These are phyloP conservation scores for Stipa capillata DNA, from an alignment of 176 grass and related monocot species.

Conservation along the genomic window DNA sequence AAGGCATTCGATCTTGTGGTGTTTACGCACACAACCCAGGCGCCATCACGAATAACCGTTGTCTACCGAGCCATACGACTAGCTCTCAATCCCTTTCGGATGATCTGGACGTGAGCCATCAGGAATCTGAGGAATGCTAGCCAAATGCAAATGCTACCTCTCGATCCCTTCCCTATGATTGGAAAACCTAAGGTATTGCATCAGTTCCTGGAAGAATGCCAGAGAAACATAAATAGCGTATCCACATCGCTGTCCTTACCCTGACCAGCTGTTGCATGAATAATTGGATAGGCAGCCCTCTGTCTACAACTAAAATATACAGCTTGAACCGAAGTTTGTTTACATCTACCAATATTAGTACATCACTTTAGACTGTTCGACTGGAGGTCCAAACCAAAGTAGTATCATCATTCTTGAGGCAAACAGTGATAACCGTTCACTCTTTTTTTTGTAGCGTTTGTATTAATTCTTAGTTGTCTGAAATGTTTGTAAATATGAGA, in stretches of 20 bases:
- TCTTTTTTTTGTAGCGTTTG: too few species aligned
- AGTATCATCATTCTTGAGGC: not conserved
- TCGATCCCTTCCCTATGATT: not conserved
- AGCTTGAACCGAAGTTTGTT: too few species aligned
- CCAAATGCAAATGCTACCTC: not conserved
- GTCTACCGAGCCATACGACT: not conserved
- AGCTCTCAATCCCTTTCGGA: slow-evolving; percentile 10
- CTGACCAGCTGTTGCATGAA: not conserved
- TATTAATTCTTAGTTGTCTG: too few species aligned
- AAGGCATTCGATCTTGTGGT: not conserved
- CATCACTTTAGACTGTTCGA: too few species aligned
- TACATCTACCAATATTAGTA: not conserved
- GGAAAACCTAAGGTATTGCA: not conserved
- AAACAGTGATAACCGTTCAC: too few species aligned
- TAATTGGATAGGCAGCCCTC: too few species aligned
- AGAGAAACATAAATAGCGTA: not conserved
- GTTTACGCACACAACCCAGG: not conserved
- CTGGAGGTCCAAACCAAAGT: too few species aligned
- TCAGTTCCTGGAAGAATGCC: not conserved
- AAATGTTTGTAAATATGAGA: too few species aligned
- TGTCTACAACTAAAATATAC: too few species aligned
- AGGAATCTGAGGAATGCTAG: not conserved
- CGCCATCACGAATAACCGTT: not conserved
- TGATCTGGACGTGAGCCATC: not conserved
- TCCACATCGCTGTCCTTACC: not conserved